Percentiles rank a stretch among this genome's conserved stretches.
phyloP scores from a whole-genome alignment of 805 yeast species.

The Kodamaea laetipori region DNA sequence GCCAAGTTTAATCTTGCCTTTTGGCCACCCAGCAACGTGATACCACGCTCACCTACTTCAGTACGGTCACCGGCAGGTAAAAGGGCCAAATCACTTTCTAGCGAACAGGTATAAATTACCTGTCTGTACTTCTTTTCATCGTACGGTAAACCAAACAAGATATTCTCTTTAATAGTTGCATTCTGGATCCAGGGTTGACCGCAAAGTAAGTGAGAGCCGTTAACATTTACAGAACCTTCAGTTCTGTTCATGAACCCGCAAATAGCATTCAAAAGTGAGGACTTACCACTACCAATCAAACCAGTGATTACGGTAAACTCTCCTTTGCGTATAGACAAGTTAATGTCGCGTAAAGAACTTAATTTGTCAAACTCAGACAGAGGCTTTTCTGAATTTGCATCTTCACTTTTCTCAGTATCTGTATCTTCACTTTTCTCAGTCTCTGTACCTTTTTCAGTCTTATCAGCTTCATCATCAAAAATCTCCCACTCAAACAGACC shows the following conservation, averaged over 20 bases:
- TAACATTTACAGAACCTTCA: constrained; percentile 52
- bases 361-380: constrained; percentile 22
- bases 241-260: constrained; percentile 68
- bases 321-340: constrained; percentile 56
- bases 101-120: constrained; percentile 65
- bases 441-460: neutral
- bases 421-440: too few relatives aligned
- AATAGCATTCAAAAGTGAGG: constrained; percentile 69
- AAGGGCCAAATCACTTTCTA: constrained; percentile 62
- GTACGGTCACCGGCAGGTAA: constrained; percentile 76
- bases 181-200: constrained; percentile 86
- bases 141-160: constrained; percentile 62
- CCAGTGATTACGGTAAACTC: constrained; percentile 81
- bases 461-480: constrained; percentile 22
- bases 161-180: constrained; percentile 74
- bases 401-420: too few relatives aligned
- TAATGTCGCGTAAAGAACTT: constrained; percentile 51
- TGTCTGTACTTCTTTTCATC: constrained; percentile 52
- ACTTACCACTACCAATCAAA: constrained; percentile 79
- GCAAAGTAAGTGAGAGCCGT: constrained; percentile 55
- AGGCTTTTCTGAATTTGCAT: too few relatives aligned
- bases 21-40: constrained; percentile 87
- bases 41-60: constrained; percentile 84
- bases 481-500: constrained; percentile 71
- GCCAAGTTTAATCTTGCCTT: constrained; percentile 81